phyloP scores from a whole-genome alignment of 2,329 filamentous ascomycete genomes.

The Alternaria incomplexa region DNA sequence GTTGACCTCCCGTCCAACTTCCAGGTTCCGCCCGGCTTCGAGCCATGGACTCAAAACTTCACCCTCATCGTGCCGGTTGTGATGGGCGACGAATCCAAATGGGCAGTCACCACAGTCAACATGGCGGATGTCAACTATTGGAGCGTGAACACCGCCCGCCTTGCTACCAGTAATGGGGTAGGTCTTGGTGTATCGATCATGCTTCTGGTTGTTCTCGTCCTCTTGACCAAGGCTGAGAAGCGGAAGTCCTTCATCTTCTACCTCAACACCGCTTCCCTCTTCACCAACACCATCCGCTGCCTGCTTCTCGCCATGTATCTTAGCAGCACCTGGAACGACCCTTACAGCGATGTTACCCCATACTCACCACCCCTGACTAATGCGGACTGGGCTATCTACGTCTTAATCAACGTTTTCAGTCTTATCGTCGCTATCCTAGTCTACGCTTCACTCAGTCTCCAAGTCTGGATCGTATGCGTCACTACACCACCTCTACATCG shows the following conservation, averaged over 20 bases:
- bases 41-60: slow-evolving; percentile 61
- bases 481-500: slow-evolving; percentile 54
- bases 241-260: slow-evolving; percentile 68
- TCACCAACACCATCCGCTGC: slow-evolving; percentile 66
- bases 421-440: slow-evolving; percentile 62
- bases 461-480: slow-evolving; percentile 67
- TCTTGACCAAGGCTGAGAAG: slow-evolving; percentile 71
- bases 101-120: slow-evolving; percentile 44
- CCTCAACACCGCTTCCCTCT: slow-evolving; percentile 68
- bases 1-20: slow-evolving; percentile 11
- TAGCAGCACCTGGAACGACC: slow-evolving; percentile 64
- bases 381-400: slow-evolving; percentile 54
- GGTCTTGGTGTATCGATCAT: slow-evolving; percentile 73
- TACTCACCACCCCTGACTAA: slow-evolving; percentile 48
- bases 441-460: slow-evolving; percentile 66
- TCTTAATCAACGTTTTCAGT: slow-evolving; percentile 57
- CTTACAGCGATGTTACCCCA: slow-evolving; percentile 56
- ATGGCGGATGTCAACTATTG: slow-evolving; percentile 55
- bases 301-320: slow-evolving; percentile 65
- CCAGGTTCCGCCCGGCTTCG: slow-evolving; percentile 45
- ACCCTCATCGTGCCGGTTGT: slow-evolving; percentile 48
- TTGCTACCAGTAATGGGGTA: slow-evolving; percentile 69
- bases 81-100: slow-evolving; percentile 45
- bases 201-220: slow-evolving; percentile 69
- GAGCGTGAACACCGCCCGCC: slow-evolving; percentile 55